Percentiles rank a stretch among this genome's conserved stretches.
phyloP scores from a whole-genome alignment of 306 rosid species.

The Lagenaria siceraria region DNA sequence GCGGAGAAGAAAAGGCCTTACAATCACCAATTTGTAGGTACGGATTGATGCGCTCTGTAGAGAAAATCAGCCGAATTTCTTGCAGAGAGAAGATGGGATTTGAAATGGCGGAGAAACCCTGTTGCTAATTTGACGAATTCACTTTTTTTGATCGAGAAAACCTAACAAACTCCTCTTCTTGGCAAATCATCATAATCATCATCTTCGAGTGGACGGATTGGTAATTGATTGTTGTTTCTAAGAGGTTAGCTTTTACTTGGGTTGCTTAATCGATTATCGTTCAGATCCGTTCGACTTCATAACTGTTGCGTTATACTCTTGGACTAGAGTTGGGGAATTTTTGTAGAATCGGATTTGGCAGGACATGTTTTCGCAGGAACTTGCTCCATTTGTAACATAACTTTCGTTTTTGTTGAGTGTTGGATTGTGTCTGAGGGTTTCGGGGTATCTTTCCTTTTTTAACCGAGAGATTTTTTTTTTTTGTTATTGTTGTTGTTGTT shows the following conservation, averaged over 20 bases:
- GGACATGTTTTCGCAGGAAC: not conserved
- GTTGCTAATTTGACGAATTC: not conserved
- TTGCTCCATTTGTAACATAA: not conserved
- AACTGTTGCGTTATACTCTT: not conserved
- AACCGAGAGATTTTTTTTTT: not conserved
- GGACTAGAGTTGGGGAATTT: not conserved
- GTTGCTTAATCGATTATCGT: not conserved
- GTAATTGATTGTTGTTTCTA: not conserved
- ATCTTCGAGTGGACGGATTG: not conserved
- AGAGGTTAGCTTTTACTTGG: constrained; percentile 3
- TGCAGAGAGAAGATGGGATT: not conserved
- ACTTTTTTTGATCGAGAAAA: not conserved
- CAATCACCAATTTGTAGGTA: not conserved
- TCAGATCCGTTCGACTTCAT: not conserved
- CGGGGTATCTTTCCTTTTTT: not conserved
- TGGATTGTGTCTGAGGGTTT: not conserved
- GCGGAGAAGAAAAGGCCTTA: not conserved
- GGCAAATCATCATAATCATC: not conserved
- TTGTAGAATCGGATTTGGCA: not conserved
- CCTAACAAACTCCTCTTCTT: not conserved
- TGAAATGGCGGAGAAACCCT: not conserved
- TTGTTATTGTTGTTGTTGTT: not conserved
- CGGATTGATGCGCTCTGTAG: not conserved
- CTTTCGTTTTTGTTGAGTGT: not conserved
- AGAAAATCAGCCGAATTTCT: not conserved